phyloP scores from a whole-genome alignment of 495 filamentous ascomycete genomes.

The Penicillium antarcticum region DNA sequence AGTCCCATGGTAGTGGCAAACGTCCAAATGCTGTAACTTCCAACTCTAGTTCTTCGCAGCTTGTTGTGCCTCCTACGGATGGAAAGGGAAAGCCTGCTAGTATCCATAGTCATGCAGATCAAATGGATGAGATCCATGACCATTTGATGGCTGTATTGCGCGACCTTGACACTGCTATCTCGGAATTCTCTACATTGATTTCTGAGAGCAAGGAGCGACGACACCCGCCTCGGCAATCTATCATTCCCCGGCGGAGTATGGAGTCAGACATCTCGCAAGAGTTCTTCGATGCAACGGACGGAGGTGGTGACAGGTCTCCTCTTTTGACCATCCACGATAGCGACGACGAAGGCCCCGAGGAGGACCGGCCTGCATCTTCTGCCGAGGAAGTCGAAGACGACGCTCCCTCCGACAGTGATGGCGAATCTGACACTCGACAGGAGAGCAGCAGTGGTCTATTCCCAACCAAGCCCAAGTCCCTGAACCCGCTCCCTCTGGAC shows the following conservation, averaged over 20 bases:
- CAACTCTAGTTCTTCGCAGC: constrained; percentile 48
- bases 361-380: constrained; percentile 22
- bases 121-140: constrained; percentile 63
- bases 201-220: constrained; percentile 76
- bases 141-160: constrained; percentile 75
- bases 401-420: constrained; percentile 50
- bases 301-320: constrained; percentile 55
- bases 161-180: constrained; percentile 77
- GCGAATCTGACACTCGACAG: constrained; percentile 44
- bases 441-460: constrained; percentile 54
- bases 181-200: constrained; percentile 75
- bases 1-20: constrained; percentile 24
- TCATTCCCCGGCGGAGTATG: constrained; percentile 66
- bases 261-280: constrained; percentile 82
- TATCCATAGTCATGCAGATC: constrained; percentile 39
- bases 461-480: constrained; percentile 67
- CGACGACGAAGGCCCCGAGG: constrained; percentile 44
- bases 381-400: constrained; percentile 37
- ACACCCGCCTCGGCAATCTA: constrained; percentile 45
- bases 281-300: constrained; percentile 89
- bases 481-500: constrained; percentile 74
- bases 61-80: constrained; percentile 49
- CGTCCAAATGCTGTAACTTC: constrained; percentile 29
- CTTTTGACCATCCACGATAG: constrained; percentile 71
- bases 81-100: constrained; percentile 33